A percentile compares a stretch with the other conserved stretches of the same genome.
phyloP scores from a whole-genome alignment of 768 basidiomycete genomes.

The Agrocybe praecox region DNA sequence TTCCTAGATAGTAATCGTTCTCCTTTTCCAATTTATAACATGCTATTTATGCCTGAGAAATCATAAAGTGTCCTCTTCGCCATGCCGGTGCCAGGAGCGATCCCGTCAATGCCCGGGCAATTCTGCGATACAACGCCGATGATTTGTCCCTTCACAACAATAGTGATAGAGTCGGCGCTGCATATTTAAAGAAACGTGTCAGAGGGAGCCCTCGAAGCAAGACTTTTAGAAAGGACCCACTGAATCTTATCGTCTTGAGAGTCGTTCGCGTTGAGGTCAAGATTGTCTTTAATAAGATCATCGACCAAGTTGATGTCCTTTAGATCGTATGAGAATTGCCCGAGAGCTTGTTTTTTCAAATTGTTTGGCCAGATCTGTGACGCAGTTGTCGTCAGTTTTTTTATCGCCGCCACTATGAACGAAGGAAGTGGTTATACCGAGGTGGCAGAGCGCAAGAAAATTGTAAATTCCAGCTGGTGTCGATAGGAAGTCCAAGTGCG shows the following conservation, averaged over 20 bases:
- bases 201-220: background rate
- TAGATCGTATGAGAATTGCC: conserved; percentile 15
- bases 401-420: conserved; percentile 24
- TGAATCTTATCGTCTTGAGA: conserved; percentile 19
- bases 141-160: conserved; percentile 16
- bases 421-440: background rate
- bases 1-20: too few relatives aligned
- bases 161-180: conserved; percentile 18
- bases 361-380: conserved; percentile 18
- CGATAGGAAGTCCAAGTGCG: conserved; percentile 21
- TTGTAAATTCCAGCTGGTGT: conserved; percentile 22
- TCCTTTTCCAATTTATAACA: too few relatives aligned
- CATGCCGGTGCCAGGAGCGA: conserved; percentile 14
- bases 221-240: background rate
- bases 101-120: conserved; percentile 19
- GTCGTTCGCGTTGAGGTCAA: conserved; percentile 19
- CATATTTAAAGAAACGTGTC: background rate
- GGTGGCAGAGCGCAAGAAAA: background rate
- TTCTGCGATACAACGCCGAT: conserved; percentile 14
- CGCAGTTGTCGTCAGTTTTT: conserved; percentile 27
- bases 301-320: conserved; percentile 17
- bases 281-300: conserved; percentile 15
- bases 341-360: conserved; percentile 25
- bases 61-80: background rate
- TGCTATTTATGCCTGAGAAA: background rate